Percentiles rank a stretch among this genome's conserved stretches.
Conservation (phyloP, 306 rosid genomes). For the Cyamopsis tetragonoloba region DNA sequence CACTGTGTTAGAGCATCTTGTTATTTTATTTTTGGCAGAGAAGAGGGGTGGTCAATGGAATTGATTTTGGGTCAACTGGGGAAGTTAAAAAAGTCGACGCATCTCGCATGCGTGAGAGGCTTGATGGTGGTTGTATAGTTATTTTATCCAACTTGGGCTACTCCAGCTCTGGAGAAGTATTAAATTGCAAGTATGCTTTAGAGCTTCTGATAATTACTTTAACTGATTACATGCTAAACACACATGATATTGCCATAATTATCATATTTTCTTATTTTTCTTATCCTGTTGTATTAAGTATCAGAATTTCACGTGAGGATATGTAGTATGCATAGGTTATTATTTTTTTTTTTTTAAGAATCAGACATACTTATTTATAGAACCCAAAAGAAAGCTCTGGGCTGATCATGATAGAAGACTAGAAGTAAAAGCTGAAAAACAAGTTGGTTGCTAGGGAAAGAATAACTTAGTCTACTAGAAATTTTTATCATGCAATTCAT, state of each 20-base stretch:
- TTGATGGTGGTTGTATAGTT: constrained; percentile 90
- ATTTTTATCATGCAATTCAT: background rate
- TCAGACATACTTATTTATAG: background rate
- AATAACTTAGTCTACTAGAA: background rate
- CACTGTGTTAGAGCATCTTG: constrained; percentile 13
- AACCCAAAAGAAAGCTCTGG: background rate
- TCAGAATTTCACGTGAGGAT: background rate
- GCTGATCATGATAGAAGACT: background rate
- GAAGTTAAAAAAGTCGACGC: constrained; percentile 89
- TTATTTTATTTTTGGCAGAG: constrained; percentile 53
- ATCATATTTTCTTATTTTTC: background rate
- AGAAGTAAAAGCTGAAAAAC: background rate
- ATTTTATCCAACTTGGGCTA: constrained; percentile 92
- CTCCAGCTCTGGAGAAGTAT: constrained; percentile 95
- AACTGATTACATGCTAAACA: background rate
- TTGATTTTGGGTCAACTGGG: constrained; percentile 97
- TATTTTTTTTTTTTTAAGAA: constrained; percentile 10
- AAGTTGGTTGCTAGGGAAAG: background rate
- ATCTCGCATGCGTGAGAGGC: constrained; percentile 88
- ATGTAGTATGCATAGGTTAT: background rate
- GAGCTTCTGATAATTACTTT: constrained; percentile 24
- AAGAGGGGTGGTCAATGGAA: constrained; percentile 84
- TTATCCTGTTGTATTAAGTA: background rate
- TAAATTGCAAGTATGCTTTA: constrained; percentile 95
- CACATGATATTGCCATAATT: background rate